Evolutionary conservation across 169 alveolate genomes (phyloP).

Genomic region (Plasmodium billcollinsi): DNA sequence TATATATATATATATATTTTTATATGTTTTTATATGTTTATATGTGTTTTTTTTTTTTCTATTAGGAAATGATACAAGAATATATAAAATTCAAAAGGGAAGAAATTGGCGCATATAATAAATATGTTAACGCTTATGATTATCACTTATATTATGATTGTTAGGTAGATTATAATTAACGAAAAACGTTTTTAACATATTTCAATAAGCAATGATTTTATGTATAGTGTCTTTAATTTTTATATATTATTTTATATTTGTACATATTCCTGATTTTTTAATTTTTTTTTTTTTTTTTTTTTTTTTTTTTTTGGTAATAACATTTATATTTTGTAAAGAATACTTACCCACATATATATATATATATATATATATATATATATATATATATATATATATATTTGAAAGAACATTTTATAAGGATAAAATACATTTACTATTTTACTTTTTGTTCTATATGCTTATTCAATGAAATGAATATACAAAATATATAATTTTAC

Average conservation of each 20-base stretch:
- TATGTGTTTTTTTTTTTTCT: conserved; percentile 7
- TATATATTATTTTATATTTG: too few relatives aligned
- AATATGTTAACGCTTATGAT: conserved; percentile 35
- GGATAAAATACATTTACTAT: too few relatives aligned
- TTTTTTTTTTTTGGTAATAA: too few relatives aligned
- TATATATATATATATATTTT: not conserved
- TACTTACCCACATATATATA: not conserved
- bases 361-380: not conserved
- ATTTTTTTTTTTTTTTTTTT: too few relatives aligned
- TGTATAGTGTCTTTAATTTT: too few relatives aligned
- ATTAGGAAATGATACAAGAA: conserved; percentile 71
- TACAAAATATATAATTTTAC: too few relatives aligned
- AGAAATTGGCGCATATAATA: conserved; percentile 34
- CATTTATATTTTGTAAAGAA: not conserved
- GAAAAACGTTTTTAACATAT: too few relatives aligned
- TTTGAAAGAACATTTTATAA: too few relatives aligned
- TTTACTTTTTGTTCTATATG: too few relatives aligned
- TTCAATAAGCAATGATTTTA: too few relatives aligned
- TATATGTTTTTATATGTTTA: not conserved
- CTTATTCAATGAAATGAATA: too few relatives aligned
- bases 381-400: not conserved
- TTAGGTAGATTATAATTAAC: not conserved
- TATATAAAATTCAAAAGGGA: conserved; percentile 65
- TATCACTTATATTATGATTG: conserved; percentile 45
- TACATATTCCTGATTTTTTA: too few relatives aligned